Percentiles rank a stretch among this genome's conserved stretches.
phyloP scores from a whole-genome alignment of 257 asterid genomes.

The Fraxinus anomala region DNA sequence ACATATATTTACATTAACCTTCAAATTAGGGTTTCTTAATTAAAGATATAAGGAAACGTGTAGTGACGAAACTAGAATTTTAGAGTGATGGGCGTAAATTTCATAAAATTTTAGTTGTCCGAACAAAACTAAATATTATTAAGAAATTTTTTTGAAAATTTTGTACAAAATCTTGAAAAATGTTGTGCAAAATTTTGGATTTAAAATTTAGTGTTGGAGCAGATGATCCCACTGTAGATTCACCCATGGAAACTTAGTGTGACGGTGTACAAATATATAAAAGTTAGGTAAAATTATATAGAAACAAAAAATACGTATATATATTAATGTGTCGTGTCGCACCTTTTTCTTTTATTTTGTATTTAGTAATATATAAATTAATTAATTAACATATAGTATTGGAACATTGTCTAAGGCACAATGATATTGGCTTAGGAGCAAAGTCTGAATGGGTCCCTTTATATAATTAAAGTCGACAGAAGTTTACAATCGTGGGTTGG shows the following conservation, averaged over 20 bases:
- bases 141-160: too few relatives aligned
- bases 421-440: slow-evolving; percentile 65
- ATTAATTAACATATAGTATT: too few relatives aligned
- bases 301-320: background rate
- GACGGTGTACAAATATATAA: background rate
- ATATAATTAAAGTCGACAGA: slow-evolving; percentile 52
- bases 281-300: slow-evolving; percentile 40
- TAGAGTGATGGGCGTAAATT: too few relatives aligned
- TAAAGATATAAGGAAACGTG: slow-evolving; percentile 41
- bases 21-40: slow-evolving; percentile 18
- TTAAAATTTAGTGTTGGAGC: too few relatives aligned
- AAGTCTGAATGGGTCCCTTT: slow-evolving; percentile 56
- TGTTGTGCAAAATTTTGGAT: too few relatives aligned
- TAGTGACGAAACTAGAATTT: slow-evolving; percentile 17
- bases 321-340: background rate
- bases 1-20: background rate
- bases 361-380: background rate
- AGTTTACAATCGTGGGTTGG: slow-evolving; percentile 46
- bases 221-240: too few relatives aligned
- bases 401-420: slow-evolving; percentile 45
- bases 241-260: slow-evolving; percentile 26
- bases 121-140: too few relatives aligned
- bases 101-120: too few relatives aligned
- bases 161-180: too few relatives aligned
- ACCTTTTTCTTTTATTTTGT: background rate